Evolutionary conservation across 2,329 filamentous ascomycete genomes (phyloP), one percentile per base, ranked within the genome.

Genomic region (Diaporthe longicolla): DNA sequence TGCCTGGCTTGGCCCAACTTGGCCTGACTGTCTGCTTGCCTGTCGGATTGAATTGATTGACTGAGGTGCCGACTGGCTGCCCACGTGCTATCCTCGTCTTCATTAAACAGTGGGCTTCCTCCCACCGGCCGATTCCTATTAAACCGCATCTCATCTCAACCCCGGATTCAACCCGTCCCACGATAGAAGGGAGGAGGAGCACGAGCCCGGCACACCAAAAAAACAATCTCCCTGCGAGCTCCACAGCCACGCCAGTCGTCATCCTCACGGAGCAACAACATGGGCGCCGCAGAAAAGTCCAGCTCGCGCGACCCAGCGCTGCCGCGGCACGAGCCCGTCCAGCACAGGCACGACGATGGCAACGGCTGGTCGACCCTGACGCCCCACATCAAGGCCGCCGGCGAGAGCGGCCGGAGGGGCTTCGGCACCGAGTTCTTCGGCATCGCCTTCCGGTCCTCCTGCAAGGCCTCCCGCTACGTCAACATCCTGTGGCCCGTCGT

Each of bases 401-500:
- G 93, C 75, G 93, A 95, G 82, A 94, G 92, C 80, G 93, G 93
- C 50, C 88, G 93, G 50, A 84, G 80, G 7, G 93, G 93, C 59
- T 81, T 95, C 75, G 87, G 91, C 0, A 70, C 88, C 57, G 87
- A 90, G 71, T 93, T 94, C 79, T 77, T 94, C 43, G 85, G 83
- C 76, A 92, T 95, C 71, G 88, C 88, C 80, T 92, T 90, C 83
- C 85, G 83, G 68, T 94, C 92, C 58, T 90, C 90, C 40, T 92
- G 90, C 79, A 87, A 85, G 40, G 84, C 90, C 17, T 94, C 93
- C 11, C 88, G 88, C 80, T 80, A 87, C 68, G 91, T 93, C 79
- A 95, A 95, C 80, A 78, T 94, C 35, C 87, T 95, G 48, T 95
- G 93, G 93, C 93, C 93, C 7, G 86, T 94, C 75, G 93, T 95